A percentile compares a stretch with the other conserved stretches of the same genome.
Evolutionary conservation across 2,329 filamentous ascomycete genomes (phyloP).

Genomic region (Drechslerella dactyloides): DNA sequence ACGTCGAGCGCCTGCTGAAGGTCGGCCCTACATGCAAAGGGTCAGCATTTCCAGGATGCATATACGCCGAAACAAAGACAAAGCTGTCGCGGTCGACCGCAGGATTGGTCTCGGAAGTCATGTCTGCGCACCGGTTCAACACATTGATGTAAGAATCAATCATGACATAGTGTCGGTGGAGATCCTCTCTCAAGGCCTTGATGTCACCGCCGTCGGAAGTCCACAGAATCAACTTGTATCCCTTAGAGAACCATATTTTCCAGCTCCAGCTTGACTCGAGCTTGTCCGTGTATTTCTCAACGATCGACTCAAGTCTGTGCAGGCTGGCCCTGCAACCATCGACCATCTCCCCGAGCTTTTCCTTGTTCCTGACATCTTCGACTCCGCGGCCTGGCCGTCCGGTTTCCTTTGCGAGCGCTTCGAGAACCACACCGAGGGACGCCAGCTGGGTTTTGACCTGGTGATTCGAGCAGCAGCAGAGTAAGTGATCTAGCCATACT

Average conservation of each 20-base stretch:
- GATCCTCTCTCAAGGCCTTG: constrained; percentile 30
- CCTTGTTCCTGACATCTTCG: constrained; percentile 37
- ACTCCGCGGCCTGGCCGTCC: constrained; percentile 34
- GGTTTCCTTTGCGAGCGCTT: constrained; percentile 35
- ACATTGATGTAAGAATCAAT: constrained; percentile 46
- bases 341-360: constrained; percentile 47
- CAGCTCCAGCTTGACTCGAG: constrained; percentile 47
- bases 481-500: neutral
- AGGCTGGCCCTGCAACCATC: constrained; percentile 32
- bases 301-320: constrained; percentile 44
- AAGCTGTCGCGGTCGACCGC: neutral
- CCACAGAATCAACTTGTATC: constrained; percentile 46
- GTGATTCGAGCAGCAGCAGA: neutral
- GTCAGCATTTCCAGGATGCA: neutral
- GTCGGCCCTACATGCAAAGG: constrained; percentile 19
- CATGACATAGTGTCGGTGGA: constrained; percentile 44
- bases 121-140: constrained; percentile 28
- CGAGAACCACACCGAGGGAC: constrained; percentile 37
- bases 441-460: constrained; percentile 45
- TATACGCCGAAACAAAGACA: neutral
- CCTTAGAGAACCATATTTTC: constrained; percentile 50
- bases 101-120: neutral
- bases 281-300: constrained; percentile 50
- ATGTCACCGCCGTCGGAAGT: constrained; percentile 47
- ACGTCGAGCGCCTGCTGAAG: constrained; percentile 42